phyloP scores from a whole-genome alignment of 2,329 filamentous ascomycete genomes.

The Pyrenophora teres region DNA sequence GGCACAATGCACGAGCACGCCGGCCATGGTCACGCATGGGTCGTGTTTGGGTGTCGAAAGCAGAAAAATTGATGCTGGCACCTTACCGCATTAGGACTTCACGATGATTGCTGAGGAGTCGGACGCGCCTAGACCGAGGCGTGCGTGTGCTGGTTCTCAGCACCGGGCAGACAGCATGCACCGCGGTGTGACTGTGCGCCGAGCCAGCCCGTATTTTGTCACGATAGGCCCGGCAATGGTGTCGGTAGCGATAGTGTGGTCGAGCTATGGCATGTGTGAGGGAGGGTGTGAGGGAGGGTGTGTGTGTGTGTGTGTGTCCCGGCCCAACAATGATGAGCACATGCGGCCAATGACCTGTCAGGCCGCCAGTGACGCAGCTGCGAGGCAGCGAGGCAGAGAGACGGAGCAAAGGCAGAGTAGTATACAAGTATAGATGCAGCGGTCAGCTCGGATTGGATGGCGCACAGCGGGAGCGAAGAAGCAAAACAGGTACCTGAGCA shows the following conservation, averaged over 20 bases:
- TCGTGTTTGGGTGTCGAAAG: slow-evolving; percentile 22
- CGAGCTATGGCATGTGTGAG: neutral
- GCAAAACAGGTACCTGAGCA: slow-evolving; percentile 14
- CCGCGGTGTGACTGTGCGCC: slow-evolving; percentile 13
- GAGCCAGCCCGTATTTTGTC: slow-evolving; percentile 17
- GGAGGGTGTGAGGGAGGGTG: neutral
- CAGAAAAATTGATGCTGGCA: slow-evolving; percentile 32
- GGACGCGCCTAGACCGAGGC: slow-evolving; percentile 29
- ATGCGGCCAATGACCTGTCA: neutral
- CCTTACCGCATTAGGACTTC: slow-evolving; percentile 41
- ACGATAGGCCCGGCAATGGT: slow-evolving; percentile 14
- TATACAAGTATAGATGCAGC: no score
- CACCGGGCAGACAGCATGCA: slow-evolving; percentile 6
- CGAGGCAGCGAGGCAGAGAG: no score
- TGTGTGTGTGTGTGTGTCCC: neutral
- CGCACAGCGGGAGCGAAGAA: slow-evolving; percentile 31
- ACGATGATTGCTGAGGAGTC: slow-evolving; percentile 34
- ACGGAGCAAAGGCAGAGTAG: no score
- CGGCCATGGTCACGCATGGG: slow-evolving; percentile 29
- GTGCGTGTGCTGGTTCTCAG: no score
- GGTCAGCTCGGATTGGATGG: neutral
- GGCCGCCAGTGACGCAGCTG: slow-evolving; percentile 7
- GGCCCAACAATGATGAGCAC: slow-evolving; percentile 4
- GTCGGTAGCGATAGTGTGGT: slow-evolving; percentile 1
- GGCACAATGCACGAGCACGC: slow-evolving; percentile 24